Conservation (phyloP, 1,284 basidiomycete genomes). For the Cryptococcus sp. region DNA sequence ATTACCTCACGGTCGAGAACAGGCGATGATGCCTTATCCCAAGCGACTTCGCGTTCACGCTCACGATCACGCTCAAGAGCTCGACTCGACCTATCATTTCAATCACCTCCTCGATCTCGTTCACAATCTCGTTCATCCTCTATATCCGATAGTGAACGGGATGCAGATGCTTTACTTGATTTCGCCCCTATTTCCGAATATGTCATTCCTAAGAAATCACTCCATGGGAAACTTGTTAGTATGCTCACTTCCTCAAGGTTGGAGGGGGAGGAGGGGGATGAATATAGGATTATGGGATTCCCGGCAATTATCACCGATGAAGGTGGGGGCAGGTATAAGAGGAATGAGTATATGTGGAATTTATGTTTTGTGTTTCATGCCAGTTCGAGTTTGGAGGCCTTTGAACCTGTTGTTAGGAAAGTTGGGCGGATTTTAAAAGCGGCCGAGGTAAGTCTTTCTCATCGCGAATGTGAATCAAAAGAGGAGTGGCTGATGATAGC, state of each 20-base stretch:
- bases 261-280: constrained; percentile 21
- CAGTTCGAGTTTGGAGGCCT: constrained; percentile 83
- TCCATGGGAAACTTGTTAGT: constrained; percentile 84
- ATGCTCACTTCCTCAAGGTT: constrained; percentile 49
- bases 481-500: constrained; percentile 50
- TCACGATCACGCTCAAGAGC: constrained; percentile 3
- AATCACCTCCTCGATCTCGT: background rate
- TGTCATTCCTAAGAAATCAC: constrained; percentile 79
- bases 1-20: constrained; percentile 29
- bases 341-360: constrained; percentile 92
- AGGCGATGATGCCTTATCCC: constrained; percentile 18
- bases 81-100: constrained; percentile 1
- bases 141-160: no score
- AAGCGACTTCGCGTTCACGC: constrained; percentile 25
- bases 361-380: constrained; percentile 91
- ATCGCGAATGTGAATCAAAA: background rate
- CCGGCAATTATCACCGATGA: constrained; percentile 64
- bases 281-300: constrained; percentile 79
- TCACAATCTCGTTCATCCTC: background rate
- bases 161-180: constrained; percentile 60
- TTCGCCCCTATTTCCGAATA: constrained; percentile 89
- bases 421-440: constrained; percentile 79
- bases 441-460: constrained; percentile 66
- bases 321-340: constrained; percentile 59
- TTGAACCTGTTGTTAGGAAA: constrained; percentile 94